These are phyloP conservation scores for Neofusicoccum laricinum DNA, from an alignment of 2,329 filamentous ascomycete species.

Conservation along the genomic window DNA sequence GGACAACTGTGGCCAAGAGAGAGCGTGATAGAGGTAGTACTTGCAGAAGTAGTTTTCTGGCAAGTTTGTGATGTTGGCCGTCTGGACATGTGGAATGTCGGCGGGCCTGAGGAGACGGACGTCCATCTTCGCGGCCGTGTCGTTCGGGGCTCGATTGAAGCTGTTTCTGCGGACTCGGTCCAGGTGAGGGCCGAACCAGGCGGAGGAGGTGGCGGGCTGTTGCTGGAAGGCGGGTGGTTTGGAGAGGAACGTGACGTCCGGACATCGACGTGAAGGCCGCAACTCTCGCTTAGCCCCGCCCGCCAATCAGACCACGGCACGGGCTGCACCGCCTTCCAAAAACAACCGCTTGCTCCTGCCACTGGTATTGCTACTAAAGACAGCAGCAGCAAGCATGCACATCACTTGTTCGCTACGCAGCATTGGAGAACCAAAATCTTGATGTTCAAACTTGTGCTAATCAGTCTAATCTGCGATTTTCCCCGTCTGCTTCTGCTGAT, in stretches of 20 bases:
- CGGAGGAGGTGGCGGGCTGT: background rate
- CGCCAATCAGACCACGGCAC: background rate
- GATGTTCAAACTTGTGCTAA: no score
- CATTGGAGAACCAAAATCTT: no score
- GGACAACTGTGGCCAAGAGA: constrained; percentile 96
- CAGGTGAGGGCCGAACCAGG: background rate
- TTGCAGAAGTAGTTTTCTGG: constrained; percentile 99
- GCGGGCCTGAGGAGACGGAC: constrained; percentile 81
- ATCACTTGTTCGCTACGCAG: background rate
- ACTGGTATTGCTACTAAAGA: background rate
- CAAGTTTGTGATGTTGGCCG: constrained; percentile 97
- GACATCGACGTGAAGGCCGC: background rate
- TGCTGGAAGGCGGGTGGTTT: background rate
- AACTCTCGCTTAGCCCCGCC: background rate
- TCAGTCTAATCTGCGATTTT: no score
- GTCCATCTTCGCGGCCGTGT: constrained; percentile 60
- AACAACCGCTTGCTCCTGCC: background rate
- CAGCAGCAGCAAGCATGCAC: background rate
- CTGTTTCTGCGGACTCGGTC: background rate
- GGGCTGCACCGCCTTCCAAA: background rate
- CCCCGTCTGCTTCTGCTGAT: no score
- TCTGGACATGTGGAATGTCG: constrained; percentile 89
- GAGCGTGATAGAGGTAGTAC: constrained; percentile 98
- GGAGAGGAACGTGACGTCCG: background rate
- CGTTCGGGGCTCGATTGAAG: background rate